phyloP scores from a whole-genome alignment of 805 yeast species.

The Yamadazyma tumulicola region DNA sequence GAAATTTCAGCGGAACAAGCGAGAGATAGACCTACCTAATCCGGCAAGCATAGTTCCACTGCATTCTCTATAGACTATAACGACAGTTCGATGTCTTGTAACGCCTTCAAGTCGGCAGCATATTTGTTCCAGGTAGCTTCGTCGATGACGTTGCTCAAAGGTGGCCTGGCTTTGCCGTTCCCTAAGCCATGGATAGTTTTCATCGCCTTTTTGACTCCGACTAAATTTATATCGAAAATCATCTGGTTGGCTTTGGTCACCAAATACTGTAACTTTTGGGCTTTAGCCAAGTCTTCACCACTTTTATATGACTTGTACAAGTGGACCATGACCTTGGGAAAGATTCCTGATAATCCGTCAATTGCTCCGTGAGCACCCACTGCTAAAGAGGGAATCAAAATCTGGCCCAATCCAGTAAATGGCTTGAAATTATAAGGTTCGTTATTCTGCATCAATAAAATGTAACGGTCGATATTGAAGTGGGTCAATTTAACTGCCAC shows the following conservation, averaged over 20 bases:
- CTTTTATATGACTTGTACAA: slow-evolving; percentile 13
- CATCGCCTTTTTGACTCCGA: slow-evolving; percentile 26
- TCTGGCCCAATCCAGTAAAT: slow-evolving; percentile 25
- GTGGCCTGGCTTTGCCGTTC: slow-evolving; percentile 11
- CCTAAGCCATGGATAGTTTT: slow-evolving; percentile 20
- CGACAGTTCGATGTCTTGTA: slow-evolving; percentile 8
- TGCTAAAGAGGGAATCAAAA: slow-evolving; percentile 20
- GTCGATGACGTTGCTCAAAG: slow-evolving; percentile 9
- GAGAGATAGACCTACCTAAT: too few species aligned
- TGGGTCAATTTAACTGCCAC: slow-evolving; percentile 32
- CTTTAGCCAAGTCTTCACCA: slow-evolving; percentile 13
- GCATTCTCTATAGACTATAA: too few species aligned
- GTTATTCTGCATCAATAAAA: slow-evolving; percentile 14
- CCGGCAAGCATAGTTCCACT: too few species aligned
- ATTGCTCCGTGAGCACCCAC: slow-evolving; percentile 22
- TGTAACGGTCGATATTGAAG: slow-evolving; percentile 19
- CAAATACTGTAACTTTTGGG: slow-evolving; percentile 15
- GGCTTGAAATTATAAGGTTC: slow-evolving; percentile 17
- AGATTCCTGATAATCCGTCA: slow-evolving; percentile 22
- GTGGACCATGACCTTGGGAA: slow-evolving; percentile 20
- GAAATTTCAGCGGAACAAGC: too few species aligned
- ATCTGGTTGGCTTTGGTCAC: slow-evolving; percentile 23
- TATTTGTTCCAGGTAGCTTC: slow-evolving; percentile 4
- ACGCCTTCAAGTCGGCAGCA: slow-evolving; percentile 7
- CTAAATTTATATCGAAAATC: slow-evolving; percentile 25